phyloP scores from a whole-genome alignment of 2,329 filamentous ascomycete genomes.

The Neocatenulostroma microsporum region DNA sequence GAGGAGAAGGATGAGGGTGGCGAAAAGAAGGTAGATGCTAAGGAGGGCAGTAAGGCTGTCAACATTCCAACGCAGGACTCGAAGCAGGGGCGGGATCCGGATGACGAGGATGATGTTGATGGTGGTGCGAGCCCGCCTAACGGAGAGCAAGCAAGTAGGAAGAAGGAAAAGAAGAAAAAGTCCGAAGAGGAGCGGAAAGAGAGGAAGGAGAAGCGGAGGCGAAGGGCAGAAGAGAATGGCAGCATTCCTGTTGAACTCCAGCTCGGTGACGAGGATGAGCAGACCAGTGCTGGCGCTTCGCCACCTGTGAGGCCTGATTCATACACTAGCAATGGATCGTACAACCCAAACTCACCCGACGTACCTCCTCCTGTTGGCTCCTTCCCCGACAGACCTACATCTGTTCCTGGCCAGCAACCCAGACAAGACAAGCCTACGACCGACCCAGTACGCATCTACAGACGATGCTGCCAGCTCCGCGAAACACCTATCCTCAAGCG shows the following conservation, averaged over 20 bases:
- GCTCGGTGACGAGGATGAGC: constrained; percentile 56
- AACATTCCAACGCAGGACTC: constrained; percentile 7
- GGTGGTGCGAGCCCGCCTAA: constrained; percentile 13
- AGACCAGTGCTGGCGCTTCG: constrained; percentile 23
- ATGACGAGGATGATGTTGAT: constrained; percentile 5
- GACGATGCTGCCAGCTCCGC: constrained; percentile 85
- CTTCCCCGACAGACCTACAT: constrained; percentile 25
- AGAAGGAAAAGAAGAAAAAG: constrained; percentile 93
- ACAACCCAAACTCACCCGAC: no score
- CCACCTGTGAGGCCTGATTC: no score
- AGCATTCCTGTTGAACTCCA: constrained; percentile 76
- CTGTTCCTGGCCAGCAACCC: constrained; percentile 14
- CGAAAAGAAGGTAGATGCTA: constrained; percentile 21
- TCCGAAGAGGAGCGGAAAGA: constrained; percentile 90
- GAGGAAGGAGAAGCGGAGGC: constrained; percentile 79
- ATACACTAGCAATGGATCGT: no score
- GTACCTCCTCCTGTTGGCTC: constrained; percentile 1
- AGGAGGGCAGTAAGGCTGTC: constrained; percentile 12
- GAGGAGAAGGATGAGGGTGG: constrained; percentile 50
- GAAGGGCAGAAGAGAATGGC: constrained; percentile 80
- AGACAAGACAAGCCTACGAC: constrained; percentile 69
- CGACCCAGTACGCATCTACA: constrained; percentile 86
- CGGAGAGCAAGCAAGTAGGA: constrained; percentile 47
- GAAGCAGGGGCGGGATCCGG: constrained; percentile 3
- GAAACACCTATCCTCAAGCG: constrained; percentile 89